These are phyloP conservation scores for Dothistroma pini DNA, from an alignment of 2,329 filamentous ascomycete genomes.

Conservation along the genomic window DNA sequence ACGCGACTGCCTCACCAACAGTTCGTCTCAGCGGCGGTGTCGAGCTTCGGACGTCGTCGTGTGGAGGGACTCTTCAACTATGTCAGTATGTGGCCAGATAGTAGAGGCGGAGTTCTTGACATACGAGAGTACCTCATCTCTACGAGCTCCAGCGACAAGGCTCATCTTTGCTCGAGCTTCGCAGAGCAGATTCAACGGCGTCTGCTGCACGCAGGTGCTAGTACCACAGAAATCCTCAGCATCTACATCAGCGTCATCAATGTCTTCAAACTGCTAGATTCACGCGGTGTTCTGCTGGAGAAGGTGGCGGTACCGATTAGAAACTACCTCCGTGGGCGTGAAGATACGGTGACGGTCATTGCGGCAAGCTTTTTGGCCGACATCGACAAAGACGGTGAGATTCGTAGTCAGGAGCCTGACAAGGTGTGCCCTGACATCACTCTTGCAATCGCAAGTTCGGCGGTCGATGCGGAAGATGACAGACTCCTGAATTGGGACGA, in stretches of 20 bases:
- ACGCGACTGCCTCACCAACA: conserved; percentile 42
- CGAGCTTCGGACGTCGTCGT: conserved; percentile 64
- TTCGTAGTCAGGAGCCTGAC: conserved; percentile 45
- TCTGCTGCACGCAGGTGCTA: conserved; percentile 70
- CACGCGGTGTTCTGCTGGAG: conserved; percentile 72
- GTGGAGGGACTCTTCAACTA: conserved; percentile 76
- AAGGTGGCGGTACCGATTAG: conserved; percentile 70
- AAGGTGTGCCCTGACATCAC: conserved; percentile 61
- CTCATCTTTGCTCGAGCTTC: conserved; percentile 68
- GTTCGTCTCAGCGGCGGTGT: conserved; percentile 68
- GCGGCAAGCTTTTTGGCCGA: conserved; percentile 69
- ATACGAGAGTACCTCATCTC: conserved; percentile 63
- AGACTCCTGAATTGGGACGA: conserved; percentile 85
- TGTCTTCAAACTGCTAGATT: conserved; percentile 70
- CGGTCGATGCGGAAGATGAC: conserved; percentile 48
- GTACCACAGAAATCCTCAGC: conserved; percentile 70
- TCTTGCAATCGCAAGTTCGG: conserved; percentile 59
- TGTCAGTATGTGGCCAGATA: conserved; percentile 69
- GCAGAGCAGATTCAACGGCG: conserved; percentile 61
- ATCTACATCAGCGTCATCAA: conserved; percentile 77
- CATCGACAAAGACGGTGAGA: conserved; percentile 44
- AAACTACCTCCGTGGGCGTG: conserved; percentile 70
- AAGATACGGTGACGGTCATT: conserved; percentile 74
- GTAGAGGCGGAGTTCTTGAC: conserved; percentile 68
- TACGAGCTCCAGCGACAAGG: conserved; percentile 63